Conservation (phyloP, 208 protist species). For the Leishmania tropica region DNA sequence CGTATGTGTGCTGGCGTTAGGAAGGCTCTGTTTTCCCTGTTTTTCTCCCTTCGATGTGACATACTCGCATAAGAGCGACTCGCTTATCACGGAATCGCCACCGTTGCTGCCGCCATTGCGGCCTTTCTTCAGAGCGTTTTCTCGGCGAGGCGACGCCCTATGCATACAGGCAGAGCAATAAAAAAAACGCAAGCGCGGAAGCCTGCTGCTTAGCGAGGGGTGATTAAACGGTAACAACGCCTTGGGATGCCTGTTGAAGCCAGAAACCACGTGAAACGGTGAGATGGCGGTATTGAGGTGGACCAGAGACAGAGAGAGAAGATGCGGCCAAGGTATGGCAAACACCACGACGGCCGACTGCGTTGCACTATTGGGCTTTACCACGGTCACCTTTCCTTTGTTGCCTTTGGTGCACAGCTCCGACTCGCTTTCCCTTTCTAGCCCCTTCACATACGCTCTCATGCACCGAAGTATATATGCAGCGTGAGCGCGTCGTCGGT, state of each 20-base stretch:
- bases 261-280: not conserved
- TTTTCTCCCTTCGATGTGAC: slow-evolving; percentile 2
- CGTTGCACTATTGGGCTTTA: not conserved
- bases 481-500: not conserved
- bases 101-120: not conserved
- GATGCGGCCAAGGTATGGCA: not conserved
- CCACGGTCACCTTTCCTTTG: not conserved
- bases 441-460: not conserved
- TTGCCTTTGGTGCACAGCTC: not conserved
- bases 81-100: not conserved
- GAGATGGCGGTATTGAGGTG: not conserved
- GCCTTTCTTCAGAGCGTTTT: not conserved
- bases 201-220: not conserved
- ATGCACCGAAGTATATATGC: not conserved
- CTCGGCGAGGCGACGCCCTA: not conserved
- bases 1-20: not conserved
- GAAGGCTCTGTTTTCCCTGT: not conserved
- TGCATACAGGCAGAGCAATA: not conserved
- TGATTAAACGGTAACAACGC: not conserved
- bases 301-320: not conserved
- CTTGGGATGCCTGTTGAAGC: not conserved
- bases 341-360: not conserved
- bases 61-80: not conserved
- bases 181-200: not conserved
- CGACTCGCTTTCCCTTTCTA: not conserved